Evolutionary conservation across 1,284 basidiomycete species (phyloP).

Genomic region (Ceraceosorus bombacis): DNA sequence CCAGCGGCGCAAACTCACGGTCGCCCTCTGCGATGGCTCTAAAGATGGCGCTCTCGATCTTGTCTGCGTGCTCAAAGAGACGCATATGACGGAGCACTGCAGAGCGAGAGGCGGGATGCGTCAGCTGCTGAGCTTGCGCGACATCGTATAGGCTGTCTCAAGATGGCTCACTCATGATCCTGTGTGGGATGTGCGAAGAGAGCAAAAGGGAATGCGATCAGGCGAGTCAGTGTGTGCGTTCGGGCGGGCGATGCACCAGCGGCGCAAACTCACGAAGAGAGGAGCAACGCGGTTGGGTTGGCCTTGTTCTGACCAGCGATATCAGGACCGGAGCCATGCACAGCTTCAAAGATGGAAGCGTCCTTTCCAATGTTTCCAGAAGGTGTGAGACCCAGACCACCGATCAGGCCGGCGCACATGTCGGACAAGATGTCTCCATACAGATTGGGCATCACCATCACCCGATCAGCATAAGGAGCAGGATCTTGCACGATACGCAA

Average conservation of each 20-base stretch:
- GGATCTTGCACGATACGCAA: constrained; percentile 76
- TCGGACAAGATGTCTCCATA: constrained; percentile 97
- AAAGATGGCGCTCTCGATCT: constrained; percentile 76
- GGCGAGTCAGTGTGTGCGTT: no score
- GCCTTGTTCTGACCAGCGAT: constrained; percentile 70
- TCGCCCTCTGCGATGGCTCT: constrained; percentile 40
- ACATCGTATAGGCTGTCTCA: constrained; percentile 4
- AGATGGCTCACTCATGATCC: constrained; percentile 64
- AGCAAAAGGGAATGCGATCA: not conserved
- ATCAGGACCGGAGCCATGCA: constrained; percentile 66
- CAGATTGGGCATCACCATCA: constrained; percentile 99
- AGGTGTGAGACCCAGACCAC: constrained; percentile 92
- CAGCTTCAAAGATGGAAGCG: constrained; percentile 98
- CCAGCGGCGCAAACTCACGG: no score
- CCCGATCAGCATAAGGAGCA: constrained; percentile 83
- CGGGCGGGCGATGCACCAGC: no score
- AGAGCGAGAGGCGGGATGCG: not conserved
- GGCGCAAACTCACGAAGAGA: constrained; percentile 44
- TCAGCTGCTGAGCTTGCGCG: not conserved
- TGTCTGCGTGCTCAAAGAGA: constrained; percentile 72
- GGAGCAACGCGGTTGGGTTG: constrained; percentile 91
- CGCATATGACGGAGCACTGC: constrained; percentile 74
- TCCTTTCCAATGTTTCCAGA: constrained; percentile 98
- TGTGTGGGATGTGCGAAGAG: constrained; percentile 46
- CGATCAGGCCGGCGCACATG: constrained; percentile 98